phyloP scores from a whole-genome alignment of 495 filamentous ascomycete genomes.

The Lasiosphaeriaceae sp. region DNA sequence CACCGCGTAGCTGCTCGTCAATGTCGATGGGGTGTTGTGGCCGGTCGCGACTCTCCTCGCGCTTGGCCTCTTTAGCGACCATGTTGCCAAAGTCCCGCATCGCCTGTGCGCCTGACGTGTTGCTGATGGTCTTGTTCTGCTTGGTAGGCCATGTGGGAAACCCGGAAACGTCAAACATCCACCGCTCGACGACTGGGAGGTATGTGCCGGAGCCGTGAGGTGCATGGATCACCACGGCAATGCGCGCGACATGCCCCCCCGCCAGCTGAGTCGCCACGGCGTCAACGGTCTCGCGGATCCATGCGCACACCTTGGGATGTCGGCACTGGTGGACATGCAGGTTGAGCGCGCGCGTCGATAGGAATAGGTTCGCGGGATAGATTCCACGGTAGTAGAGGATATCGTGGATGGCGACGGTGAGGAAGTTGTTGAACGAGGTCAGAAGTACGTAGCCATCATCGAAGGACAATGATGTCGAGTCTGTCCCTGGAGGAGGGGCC shows the following conservation, averaged over 20 bases:
- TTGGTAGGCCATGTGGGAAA: constrained; percentile 63
- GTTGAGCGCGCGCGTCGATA: constrained; percentile 80
- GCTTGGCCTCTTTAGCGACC: constrained; percentile 38
- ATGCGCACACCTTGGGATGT: constrained; percentile 86
- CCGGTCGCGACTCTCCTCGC: constrained; percentile 30
- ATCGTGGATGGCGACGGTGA: constrained; percentile 86
- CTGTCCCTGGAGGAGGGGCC: too few relatives aligned
- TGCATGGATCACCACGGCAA: constrained; percentile 74
- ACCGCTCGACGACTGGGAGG: constrained; percentile 65
- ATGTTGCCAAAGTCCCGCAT: constrained; percentile 29
- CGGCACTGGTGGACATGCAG: constrained; percentile 84
- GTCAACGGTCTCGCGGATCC: constrained; percentile 79
- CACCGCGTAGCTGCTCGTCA: constrained; percentile 47
- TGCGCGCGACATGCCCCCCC: constrained; percentile 54
- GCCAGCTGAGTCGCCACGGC: constrained; percentile 69
- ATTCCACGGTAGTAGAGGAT: constrained; percentile 83
- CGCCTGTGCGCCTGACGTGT: constrained; percentile 18
- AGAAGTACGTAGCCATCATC: constrained; percentile 45
- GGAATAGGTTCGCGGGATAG: constrained; percentile 78
- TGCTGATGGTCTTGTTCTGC: background rate
- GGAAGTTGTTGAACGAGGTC: constrained; percentile 66
- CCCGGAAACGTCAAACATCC: constrained; percentile 73
- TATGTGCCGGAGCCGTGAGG: constrained; percentile 23
- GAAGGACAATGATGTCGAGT: constrained; percentile 5
- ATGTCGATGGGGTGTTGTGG: constrained; percentile 30